Percentiles rank a stretch among this genome's conserved stretches.
Conservation (phyloP, 169 alveolate species). For the Cryptosporidium muris region DNA sequence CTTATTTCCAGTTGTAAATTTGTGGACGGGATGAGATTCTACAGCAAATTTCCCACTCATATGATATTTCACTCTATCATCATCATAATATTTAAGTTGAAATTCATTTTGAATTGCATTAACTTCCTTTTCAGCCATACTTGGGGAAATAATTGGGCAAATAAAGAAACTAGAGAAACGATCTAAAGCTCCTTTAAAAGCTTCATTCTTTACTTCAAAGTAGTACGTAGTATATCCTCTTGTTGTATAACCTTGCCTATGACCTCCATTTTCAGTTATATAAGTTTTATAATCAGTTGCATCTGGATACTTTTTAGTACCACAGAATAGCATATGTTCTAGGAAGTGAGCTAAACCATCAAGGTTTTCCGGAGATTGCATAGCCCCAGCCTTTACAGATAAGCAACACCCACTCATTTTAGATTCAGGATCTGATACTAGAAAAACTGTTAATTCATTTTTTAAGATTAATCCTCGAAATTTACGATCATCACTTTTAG, state of each 20-base stretch:
- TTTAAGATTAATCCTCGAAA: conserved; percentile 31
- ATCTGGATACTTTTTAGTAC: conserved; percentile 85
- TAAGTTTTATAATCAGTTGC: conserved; percentile 76
- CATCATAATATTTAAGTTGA: conserved; percentile 42
- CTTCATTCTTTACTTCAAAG: conserved; percentile 79
- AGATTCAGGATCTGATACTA: conserved; percentile 61
- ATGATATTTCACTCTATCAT: conserved; percentile 64
- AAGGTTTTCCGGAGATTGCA: conserved; percentile 82
- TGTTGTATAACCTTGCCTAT: conserved; percentile 81
- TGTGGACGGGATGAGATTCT: conserved; percentile 48
- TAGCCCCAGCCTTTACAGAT: conserved; percentile 82
- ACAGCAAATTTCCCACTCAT: conserved; percentile 36
- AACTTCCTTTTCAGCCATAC: conserved; percentile 81
- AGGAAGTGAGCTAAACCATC: conserved; percentile 88
- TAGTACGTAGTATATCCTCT: conserved; percentile 83
- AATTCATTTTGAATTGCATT: conserved; percentile 83
- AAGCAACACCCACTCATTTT: conserved; percentile 62
- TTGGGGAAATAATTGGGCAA: conserved; percentile 78
- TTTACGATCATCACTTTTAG: conserved; percentile 48
- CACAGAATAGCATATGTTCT: conserved; percentile 88
- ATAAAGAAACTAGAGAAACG: conserved; percentile 80
- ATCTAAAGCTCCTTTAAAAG: conserved; percentile 79
- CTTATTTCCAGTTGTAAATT: conserved; percentile 75
- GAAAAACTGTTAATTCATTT: conserved; percentile 47
- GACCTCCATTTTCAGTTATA: conserved; percentile 80